A percentile compares a stretch with the other conserved stretches of the same genome.
Conservation (phyloP, 352 stramenopile genomes). For the Pythium brassicae region DNA sequence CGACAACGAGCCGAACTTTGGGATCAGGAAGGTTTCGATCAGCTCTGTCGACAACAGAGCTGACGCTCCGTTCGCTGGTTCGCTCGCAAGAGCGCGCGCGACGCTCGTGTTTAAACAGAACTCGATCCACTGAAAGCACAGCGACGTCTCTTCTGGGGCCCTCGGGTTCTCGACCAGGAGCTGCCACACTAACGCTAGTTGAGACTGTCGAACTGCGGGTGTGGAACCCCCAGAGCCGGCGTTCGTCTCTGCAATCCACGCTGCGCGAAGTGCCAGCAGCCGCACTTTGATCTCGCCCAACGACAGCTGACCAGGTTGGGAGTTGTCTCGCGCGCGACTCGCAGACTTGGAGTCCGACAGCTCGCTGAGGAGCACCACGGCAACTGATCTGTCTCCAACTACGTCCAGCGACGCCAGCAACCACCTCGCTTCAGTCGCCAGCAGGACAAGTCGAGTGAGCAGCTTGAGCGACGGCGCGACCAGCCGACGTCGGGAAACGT, state of each 20-base stretch:
- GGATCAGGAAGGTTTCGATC: conserved; percentile 26
- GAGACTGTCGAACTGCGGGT: conserved; percentile 5
- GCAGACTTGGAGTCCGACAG: conserved; percentile 23
- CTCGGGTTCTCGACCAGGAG: conserved; percentile 31
- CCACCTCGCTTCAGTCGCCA: conserved; percentile 20
- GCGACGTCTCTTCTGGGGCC: conserved; percentile 37
- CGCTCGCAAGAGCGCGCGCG: background rate
- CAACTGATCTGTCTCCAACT: background rate
- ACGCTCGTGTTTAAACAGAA: conserved; percentile 45
- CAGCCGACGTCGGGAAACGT: conserved; percentile 17
- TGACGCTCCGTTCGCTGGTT: background rate
- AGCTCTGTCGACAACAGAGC: conserved; percentile 25
- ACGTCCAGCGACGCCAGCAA: background rate
- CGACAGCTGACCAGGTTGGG: conserved; percentile 3
- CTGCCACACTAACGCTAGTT: conserved; percentile 43
- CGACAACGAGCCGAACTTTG: conserved; percentile 39
- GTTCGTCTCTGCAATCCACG: conserved; percentile 39
- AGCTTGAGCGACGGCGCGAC: conserved; percentile 27
- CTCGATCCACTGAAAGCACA: conserved; percentile 78
- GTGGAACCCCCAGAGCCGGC: background rate
- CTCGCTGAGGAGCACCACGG: conserved; percentile 21
- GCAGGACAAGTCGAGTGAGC: conserved; percentile 26
- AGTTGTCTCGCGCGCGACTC: no score
- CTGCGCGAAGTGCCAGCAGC: conserved; percentile 51
- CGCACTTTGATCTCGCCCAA: conserved; percentile 36